phyloP scores from a whole-genome alignment of 352 stramenopile species.

The Globisporangium viniferum region DNA sequence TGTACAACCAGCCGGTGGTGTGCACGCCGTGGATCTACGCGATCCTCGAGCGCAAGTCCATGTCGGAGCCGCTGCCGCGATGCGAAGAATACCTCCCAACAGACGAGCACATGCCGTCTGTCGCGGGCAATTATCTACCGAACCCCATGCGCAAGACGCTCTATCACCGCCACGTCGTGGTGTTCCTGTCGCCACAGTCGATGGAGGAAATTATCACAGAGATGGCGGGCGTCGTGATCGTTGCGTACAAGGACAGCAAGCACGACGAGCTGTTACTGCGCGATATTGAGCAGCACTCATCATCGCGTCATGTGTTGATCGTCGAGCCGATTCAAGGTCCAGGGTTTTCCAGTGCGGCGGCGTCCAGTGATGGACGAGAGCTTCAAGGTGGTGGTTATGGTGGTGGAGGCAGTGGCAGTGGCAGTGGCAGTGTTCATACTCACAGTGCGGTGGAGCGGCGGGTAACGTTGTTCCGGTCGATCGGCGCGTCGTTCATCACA shows the following conservation, averaged over 20 bases:
- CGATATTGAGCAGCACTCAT: slow-evolving; percentile 46
- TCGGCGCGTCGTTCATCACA: slow-evolving; percentile 65
- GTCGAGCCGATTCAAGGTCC: slow-evolving; percentile 49
- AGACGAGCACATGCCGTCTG: slow-evolving; percentile 47
- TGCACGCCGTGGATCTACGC: slow-evolving; percentile 79
- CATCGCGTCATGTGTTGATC: slow-evolving; percentile 53
- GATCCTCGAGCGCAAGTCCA: slow-evolving; percentile 65
- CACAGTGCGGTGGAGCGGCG: slow-evolving; percentile 49
- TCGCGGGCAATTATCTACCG: slow-evolving; percentile 67
- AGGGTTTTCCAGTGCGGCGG: slow-evolving; percentile 52
- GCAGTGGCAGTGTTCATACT: background rate
- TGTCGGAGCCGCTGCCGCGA: slow-evolving; percentile 68
- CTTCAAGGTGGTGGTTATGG: slow-evolving; percentile 2
- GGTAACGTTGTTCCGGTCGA: slow-evolving; percentile 55
- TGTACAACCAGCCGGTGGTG: slow-evolving; percentile 83
- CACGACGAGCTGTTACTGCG: slow-evolving; percentile 59
- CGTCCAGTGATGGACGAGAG: slow-evolving; percentile 45
- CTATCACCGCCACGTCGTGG: slow-evolving; percentile 64
- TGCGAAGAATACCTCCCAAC: slow-evolving; percentile 76
- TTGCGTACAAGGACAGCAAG: slow-evolving; percentile 49
- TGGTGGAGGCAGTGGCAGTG: background rate
- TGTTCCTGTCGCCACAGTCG: slow-evolving; percentile 68
- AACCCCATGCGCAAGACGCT: slow-evolving; percentile 76
- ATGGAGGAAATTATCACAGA: slow-evolving; percentile 77
- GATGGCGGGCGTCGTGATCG: slow-evolving; percentile 68